phyloP scores from a whole-genome alignment of 1,139 yeast species.

The Yamadazyma aaseri region DNA sequence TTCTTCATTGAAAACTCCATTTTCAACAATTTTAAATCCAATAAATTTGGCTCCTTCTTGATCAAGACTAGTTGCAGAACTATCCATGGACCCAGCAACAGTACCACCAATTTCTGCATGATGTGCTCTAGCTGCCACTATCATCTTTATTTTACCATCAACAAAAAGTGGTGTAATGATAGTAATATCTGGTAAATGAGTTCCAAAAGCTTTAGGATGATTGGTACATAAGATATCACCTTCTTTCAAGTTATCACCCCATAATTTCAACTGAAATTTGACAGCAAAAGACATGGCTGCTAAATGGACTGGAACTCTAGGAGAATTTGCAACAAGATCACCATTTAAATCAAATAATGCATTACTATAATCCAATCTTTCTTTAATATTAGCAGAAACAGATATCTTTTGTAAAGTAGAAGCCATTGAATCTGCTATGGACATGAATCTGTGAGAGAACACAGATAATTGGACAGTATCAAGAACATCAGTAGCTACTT shows the following conservation, averaged over 20 bases:
- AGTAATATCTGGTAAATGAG: conserved; percentile 23
- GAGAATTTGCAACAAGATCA: conserved; percentile 22
- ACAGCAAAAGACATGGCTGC: conserved; percentile 22
- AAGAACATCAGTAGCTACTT: conserved; percentile 10
- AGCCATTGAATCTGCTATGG: conserved; percentile 24
- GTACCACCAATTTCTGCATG: conserved; percentile 71
- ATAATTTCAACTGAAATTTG: conserved; percentile 17
- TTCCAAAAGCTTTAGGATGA: conserved; percentile 21
- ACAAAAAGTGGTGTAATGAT: conserved; percentile 22
- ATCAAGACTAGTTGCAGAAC: conserved; percentile 56
- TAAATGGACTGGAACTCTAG: conserved; percentile 24
- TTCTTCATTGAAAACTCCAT: conserved; percentile 55
- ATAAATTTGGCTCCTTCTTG: conserved; percentile 64
- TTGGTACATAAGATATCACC: conserved; percentile 23
- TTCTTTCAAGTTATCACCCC: conserved; percentile 17
- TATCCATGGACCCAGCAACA: conserved; percentile 67
- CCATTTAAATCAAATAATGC: conserved; percentile 21
- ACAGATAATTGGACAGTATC: conserved; percentile 23
- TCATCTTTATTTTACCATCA: conserved; percentile 46
- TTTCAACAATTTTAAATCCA: conserved; percentile 53
- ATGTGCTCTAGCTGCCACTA: conserved; percentile 66
- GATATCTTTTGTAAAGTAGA: conserved; percentile 22
- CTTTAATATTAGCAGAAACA: conserved; percentile 23
- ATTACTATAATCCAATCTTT: conserved; percentile 33
- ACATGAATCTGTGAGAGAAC: conserved; percentile 23